Evolutionary conservation across 1,284 basidiomycete genomes (phyloP), one percentile per base, ranked within the genome.

Genomic region (Leccinum griseonigrum): DNA sequence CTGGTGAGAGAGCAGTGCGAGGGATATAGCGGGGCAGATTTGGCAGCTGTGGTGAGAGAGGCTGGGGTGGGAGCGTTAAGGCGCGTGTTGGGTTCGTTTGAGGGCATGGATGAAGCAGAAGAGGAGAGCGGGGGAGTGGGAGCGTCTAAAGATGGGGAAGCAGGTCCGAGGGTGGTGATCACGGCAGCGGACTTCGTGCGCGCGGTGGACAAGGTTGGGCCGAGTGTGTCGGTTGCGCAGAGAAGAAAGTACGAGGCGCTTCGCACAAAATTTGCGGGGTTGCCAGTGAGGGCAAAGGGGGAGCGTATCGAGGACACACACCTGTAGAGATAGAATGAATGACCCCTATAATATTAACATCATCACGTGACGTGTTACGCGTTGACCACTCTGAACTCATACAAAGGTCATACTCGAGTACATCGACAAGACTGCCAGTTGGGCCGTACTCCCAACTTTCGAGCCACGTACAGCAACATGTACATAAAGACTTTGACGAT

Each of bases 401-500:
- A 16, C 36, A 16, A 38, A 38, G 16, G 0, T 38, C 14, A 38
- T 36, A 36, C 32, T 34, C 13, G 32, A 34, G 32, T 34, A 11
- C 4, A 34, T 2, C 13, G 32, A 34, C 32, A 34, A 34, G 0
- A 5, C 32, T 13, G 32, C 32, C 32, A 11, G 36, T 36, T 36
- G 36, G 36, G 22, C 2, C 22, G 22, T 22, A 18, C 1, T 48
- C 46, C 22, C 18, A n/a, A 48, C 50, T 6, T 29, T 29, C 26
- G 28, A 28, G 50, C 50, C 11, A 52, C 50, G 16, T 52, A 29
- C 50, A 52, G 14, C 13, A 8, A 7, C 61, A 91, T 91, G 92
- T 88, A 88, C 71, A 95, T 95, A 78, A 95, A 97, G 77, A 95
- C 93, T 8, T 81, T 97, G 46, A 96, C 94, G 2, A 93, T 98